Base-by-base conservation (phyloP, 495 filamentous ascomycete species). In the Aspergillus panamensis region DNA sequence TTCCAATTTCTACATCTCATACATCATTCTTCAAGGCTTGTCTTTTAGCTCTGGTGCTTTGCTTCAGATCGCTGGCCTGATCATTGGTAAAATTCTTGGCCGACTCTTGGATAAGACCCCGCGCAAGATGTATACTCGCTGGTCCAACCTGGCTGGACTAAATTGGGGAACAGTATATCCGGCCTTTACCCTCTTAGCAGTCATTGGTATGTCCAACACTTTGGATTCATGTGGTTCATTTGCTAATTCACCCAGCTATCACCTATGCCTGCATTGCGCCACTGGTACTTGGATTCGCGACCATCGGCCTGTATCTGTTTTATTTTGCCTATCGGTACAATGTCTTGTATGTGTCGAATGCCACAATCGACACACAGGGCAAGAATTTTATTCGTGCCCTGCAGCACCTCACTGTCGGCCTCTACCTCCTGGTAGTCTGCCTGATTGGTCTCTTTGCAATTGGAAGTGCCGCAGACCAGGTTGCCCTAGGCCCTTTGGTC, bases 321-420 rank as follows among this genome's bases (percentile, higher is more conserved):
- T 97, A 97, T 73, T 77, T 96, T 48, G 92, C 94, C 53, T 97
- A 90, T 82, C 84, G 91, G 6, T 97, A 98, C 80, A 96, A 98
- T 68, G 69, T 97, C 64, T 81, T 98, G 48, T 98, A 95, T 72
- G 91, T 96, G 50, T 90, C 87, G 51, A 89, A 95, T 65, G 82
- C 87, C 30, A 60, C 79, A 51, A 87, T 97, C 67, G 93, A 98
- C 73, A 97, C 94, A 25, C 91, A 95, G 62, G 94, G 94, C 54
- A 83, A 89, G 35, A 83, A 88, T 59, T 98, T 97, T 68, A 86
- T 89, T 5, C 84, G 86, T 35, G 94, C 89, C n/a, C 74, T 98
- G 59, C 92, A 97, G 69, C 94, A 98, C 61, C 84, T 95, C 59
- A 87, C 92, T 42, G 86, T 88, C 1, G 94, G 94, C 61, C 80